Base-by-base conservation (phyloP, 345 rosid genomes). In the Excoecaria cochinchinensis region DNA sequence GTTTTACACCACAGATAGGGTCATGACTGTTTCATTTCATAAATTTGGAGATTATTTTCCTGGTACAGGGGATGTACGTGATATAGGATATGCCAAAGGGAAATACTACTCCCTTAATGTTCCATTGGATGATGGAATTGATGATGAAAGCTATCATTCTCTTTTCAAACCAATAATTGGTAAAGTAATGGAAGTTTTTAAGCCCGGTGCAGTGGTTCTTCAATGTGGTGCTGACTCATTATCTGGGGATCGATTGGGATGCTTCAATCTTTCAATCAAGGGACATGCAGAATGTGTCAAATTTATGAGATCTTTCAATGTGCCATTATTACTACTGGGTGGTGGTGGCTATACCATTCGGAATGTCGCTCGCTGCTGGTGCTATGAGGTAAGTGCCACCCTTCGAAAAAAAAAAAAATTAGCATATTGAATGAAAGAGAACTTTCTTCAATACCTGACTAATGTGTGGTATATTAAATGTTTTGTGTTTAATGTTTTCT, bases 331-430 rank as follows among this genome's bases (percentile, higher is more conserved):
- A 76, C 85, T 90, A 38, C 67, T 91, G 51, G 97, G 92, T 25
- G 97, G 94, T 52, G 92, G 92, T 55, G 94, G 91, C 67, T 91
- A 88, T 80, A 88, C 94, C 22, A 87, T 90, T 82, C 84, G 92
- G 53, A 90, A 88, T 78, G 94, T 90, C 58, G 91, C 97, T 70
- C 92, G 94, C 5, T 89, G 92, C 83, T 87, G 92, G 92, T 89
- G 92, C 82, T 90, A 89, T 73, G 91, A 90, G 91, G 91, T 83
- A 79, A 19, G 6, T 8, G 17, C 36, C 71, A n/a, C 40, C 40
- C 76, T 38, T 50, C 48, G 21, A 31, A 24, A 47, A 62, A 44
- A 39, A 46, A 40, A 31, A 31, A 31, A 31, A 2, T 31, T 31
- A 1, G 11, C 31, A 62, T 22, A 46, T 63, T 31, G 12, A 24